Conservation (phyloP, 306 rosid species). For the Acacia melanoxylon region DNA sequence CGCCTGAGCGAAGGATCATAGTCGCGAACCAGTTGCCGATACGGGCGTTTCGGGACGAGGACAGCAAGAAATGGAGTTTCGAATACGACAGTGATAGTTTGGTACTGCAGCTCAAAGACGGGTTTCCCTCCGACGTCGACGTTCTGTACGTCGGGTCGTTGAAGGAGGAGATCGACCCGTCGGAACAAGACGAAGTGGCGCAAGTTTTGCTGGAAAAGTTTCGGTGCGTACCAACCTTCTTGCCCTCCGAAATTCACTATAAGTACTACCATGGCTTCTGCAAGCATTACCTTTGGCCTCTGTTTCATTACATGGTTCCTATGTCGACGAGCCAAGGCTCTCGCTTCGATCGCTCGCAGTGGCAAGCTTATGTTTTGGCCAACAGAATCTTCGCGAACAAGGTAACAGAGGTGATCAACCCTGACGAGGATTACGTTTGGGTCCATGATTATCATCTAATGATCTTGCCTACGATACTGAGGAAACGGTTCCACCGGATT, state of each 20-base stretch:
- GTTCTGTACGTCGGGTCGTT: slow-evolving; percentile 68
- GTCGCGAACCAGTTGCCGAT: slow-evolving; percentile 25
- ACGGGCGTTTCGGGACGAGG: neutral
- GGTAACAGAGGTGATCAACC: slow-evolving; percentile 69
- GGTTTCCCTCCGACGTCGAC: slow-evolving; percentile 48
- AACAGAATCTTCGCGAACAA: slow-evolving; percentile 65
- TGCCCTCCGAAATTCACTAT: slow-evolving; percentile 49
- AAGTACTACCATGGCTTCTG: slow-evolving; percentile 72
- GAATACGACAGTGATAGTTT: slow-evolving; percentile 23
- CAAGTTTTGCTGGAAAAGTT: slow-evolving; percentile 64
- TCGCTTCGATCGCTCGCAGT: slow-evolving; percentile 62
- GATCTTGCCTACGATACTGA: slow-evolving; percentile 66
- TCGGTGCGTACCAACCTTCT: slow-evolving; percentile 67
- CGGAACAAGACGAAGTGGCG: slow-evolving; percentile 62
- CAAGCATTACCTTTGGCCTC: slow-evolving; percentile 72
- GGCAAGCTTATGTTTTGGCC: slow-evolving; percentile 78
- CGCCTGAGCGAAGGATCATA: slow-evolving; percentile 14
- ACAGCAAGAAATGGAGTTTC: neutral
- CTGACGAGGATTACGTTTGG: slow-evolving; percentile 74
- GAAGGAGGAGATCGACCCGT: slow-evolving; percentile 48
- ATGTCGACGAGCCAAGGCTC: slow-evolving; percentile 61
- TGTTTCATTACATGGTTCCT: slow-evolving; percentile 75
- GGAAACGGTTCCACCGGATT: slow-evolving; percentile 65
- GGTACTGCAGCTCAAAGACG: slow-evolving; percentile 24
- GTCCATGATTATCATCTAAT: slow-evolving; percentile 73